Evolutionary conservation across 2,329 filamentous ascomycete genomes (phyloP).

Genomic region (Alternaria arborescens): DNA sequence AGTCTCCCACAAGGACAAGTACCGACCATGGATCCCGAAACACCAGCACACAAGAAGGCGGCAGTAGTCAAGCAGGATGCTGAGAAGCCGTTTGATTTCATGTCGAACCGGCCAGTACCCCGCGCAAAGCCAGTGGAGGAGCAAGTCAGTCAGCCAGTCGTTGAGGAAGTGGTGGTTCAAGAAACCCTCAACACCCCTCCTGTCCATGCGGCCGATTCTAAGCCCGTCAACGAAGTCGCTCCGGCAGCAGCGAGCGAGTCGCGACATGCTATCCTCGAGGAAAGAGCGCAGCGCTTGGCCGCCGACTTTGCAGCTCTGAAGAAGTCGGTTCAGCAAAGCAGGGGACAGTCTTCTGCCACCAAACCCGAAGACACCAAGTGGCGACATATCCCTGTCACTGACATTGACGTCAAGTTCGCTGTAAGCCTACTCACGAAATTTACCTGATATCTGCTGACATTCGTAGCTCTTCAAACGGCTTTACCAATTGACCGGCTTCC

Average conservation of each 20-base stretch:
- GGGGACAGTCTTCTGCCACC: slow-evolving; percentile 11
- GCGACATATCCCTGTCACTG: slow-evolving; percentile 38
- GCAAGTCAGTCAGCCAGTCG: slow-evolving; percentile 52
- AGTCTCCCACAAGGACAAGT: slow-evolving; percentile 18
- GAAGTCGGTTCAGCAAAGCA: slow-evolving; percentile 21
- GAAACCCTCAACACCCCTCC: neutral
- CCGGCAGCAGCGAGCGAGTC: slow-evolving; percentile 10
- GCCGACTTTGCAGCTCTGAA: slow-evolving; percentile 27
- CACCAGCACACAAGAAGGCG: slow-evolving; percentile 34
- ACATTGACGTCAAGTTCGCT: slow-evolving; percentile 46
- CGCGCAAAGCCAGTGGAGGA: slow-evolving; percentile 32
- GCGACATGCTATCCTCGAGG: slow-evolving; percentile 24
- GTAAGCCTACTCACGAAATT: slow-evolving; percentile 32
- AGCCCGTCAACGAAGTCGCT: slow-evolving; percentile 10
- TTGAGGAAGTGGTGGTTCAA: slow-evolving; percentile 16
- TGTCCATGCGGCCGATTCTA: slow-evolving; percentile 6
- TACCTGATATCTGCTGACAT: slow-evolving; percentile 15
- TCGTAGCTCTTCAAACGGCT: slow-evolving; percentile 79
- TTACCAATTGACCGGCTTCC: slow-evolving; percentile 80
- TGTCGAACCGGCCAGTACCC: slow-evolving; percentile 47
- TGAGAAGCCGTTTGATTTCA: slow-evolving; percentile 47
- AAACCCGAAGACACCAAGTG: slow-evolving; percentile 32
- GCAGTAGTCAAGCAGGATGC: slow-evolving; percentile 41
- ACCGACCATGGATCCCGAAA: slow-evolving; percentile 40
- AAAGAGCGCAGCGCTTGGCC: slow-evolving; percentile 23